These are phyloP conservation scores for Lachnellula cervina DNA, from an alignment of 2,329 filamentous ascomycete species.

Conservation along the genomic window DNA sequence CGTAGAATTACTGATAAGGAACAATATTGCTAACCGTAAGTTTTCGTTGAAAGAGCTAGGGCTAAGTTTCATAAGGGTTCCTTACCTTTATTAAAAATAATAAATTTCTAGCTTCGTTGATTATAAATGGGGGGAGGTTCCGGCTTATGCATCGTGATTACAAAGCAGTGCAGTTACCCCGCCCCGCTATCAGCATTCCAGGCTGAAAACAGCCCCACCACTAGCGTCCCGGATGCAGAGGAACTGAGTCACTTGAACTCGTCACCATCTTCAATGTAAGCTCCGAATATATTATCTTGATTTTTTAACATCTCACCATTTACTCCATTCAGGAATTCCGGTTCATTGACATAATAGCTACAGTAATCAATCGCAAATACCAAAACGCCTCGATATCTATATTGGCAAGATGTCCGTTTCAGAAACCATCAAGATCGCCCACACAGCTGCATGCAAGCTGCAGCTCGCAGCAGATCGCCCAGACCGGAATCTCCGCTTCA, in stretches of 20 bases:
- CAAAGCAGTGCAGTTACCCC: background rate
- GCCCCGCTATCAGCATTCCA: background rate
- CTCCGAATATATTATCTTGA: too few relatives aligned
- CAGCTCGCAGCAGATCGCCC: constrained; percentile 18
- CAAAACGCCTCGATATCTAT: background rate
- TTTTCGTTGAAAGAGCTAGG: too few relatives aligned
- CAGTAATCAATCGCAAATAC: background rate
- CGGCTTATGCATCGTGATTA: background rate
- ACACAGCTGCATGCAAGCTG: constrained; percentile 22
- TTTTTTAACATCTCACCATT: too few relatives aligned
- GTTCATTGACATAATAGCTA: background rate
- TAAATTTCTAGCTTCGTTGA: background rate
- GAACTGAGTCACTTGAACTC: background rate
- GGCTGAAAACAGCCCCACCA: background rate
- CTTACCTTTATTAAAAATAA: too few relatives aligned
- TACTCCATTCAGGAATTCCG: background rate
- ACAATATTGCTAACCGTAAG: too few relatives aligned
- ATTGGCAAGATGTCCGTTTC: constrained; percentile 5
- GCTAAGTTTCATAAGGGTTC: too few relatives aligned
- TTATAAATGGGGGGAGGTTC: background rate
- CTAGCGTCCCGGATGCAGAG: background rate
- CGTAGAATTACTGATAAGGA: too few relatives aligned
- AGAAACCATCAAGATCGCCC: constrained; percentile 16
- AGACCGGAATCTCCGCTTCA: constrained; percentile 20
- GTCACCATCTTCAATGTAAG: background rate